Conservation (phyloP, 768 basidiomycete genomes). For the Omphalotus guepiniiformis region DNA sequence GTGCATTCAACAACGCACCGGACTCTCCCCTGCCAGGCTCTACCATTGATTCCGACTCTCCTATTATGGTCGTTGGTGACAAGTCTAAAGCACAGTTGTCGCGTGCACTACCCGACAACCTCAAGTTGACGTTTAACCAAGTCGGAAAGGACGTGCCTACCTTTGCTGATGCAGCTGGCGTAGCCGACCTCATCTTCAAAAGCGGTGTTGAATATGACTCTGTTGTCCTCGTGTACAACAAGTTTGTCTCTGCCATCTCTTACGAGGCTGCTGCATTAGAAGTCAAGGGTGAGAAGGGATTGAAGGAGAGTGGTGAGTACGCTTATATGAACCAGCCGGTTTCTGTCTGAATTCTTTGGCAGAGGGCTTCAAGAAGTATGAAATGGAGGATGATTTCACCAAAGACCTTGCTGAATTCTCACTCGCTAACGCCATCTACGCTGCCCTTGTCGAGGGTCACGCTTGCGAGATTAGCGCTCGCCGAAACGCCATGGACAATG, state of each 20-base stretch:
- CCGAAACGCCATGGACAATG: conserved; percentile 99
- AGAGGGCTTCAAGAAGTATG: conserved; percentile 93
- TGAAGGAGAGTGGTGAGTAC: conserved; percentile 75
- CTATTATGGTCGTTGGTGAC: conserved; percentile 90
- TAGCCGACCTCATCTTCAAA: conserved; percentile 89
- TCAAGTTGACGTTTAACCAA: conserved; percentile 91
- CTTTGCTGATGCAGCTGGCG: conserved; percentile 91
- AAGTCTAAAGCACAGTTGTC: conserved; percentile 93
- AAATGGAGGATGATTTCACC: conserved; percentile 95
- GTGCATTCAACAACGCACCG: conserved; percentile 51
- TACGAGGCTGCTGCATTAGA: conserved; percentile 78
- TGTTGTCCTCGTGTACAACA: conserved; percentile 77
- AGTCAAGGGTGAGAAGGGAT: conserved; percentile 75
- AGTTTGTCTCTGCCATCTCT: conserved; percentile 84
- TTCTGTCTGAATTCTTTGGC: conserved; percentile 1
- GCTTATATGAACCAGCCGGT: neutral
- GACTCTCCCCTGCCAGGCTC: conserved; percentile 42
- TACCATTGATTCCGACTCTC: conserved; percentile 55
- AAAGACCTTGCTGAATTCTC: conserved; percentile 94
- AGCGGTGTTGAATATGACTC: conserved; percentile 85
- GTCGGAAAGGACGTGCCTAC: conserved; percentile 95
- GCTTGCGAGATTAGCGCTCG: conserved; percentile 94
- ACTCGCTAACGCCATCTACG: conserved; percentile 93
- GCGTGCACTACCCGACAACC: conserved; percentile 58
- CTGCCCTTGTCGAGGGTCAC: conserved; percentile 90